phyloP scores from a whole-genome alignment of 495 filamentous ascomycete species.

The Emericellopsis terricola region DNA sequence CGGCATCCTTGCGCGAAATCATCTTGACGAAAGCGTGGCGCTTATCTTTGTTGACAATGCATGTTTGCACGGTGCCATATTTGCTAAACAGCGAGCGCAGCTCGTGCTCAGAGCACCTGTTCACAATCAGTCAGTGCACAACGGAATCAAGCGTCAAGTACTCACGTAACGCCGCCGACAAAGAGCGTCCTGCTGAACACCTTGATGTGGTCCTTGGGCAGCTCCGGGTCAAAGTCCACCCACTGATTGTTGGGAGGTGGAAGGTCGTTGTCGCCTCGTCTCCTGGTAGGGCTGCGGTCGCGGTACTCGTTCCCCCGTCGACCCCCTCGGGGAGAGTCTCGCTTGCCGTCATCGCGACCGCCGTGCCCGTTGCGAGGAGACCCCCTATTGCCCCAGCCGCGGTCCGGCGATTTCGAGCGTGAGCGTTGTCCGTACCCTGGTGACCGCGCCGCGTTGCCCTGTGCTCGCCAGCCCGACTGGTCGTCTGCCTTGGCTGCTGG shows the following conservation, averaged over 20 bases:
- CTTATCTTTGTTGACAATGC: conserved; percentile 94
- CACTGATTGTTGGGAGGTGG: conserved; percentile 44
- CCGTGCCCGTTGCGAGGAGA: conserved; percentile 22
- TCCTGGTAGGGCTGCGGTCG: conserved; percentile 58
- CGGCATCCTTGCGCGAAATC: conserved; percentile 70
- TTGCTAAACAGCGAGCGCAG: conserved; percentile 58
- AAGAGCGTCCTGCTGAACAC: conserved; percentile 91
- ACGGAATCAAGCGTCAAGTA: conserved; percentile 9
- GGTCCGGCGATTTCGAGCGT: conserved; percentile 50
- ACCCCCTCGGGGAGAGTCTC: too few relatives aligned
- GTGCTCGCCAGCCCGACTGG: conserved; percentile 26
- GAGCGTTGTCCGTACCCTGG: conserved; percentile 54
- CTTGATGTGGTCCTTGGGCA: conserved; percentile 66
- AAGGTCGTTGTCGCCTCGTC: conserved; percentile 43
- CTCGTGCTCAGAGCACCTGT: conserved; percentile 44
- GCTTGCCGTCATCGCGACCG: conserved; percentile 40
- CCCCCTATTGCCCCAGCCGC: conserved; percentile 39
- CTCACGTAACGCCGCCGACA: conserved; percentile 87
- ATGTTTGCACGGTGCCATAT: conserved; percentile 82
- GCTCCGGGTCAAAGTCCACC: conserved; percentile 57
- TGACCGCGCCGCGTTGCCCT: conserved; percentile 30
- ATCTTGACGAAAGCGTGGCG: conserved; percentile 99
- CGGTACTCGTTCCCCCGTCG: conserved; percentile 52
- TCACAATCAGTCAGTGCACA: conserved; percentile 6
- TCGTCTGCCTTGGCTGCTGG: conserved; percentile 2